Base-by-base conservation (phyloP, 768 basidiomycete genomes). In the Naematelia encephala region DNA sequence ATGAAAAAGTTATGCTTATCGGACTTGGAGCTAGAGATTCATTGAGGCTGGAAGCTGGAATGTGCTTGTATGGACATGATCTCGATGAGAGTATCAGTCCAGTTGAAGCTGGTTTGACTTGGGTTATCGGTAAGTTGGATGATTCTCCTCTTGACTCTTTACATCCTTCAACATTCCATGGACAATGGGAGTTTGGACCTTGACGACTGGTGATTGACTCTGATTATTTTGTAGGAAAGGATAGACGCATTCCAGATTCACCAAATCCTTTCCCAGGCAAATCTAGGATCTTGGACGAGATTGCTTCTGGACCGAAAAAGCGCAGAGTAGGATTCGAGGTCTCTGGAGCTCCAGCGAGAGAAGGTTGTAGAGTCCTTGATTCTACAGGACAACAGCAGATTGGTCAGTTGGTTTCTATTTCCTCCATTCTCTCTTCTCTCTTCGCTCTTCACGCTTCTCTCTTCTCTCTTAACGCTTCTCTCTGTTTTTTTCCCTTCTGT, bases 21-120 rank as follows among this genome's bases (percentile, higher is more conserved):
- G 94, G 96, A 13, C 84, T 99, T 3, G 94, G 90, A 25, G 90
- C 93, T 2, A 83, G 96, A 34, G 96, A 98, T 74, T 90, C 88
- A 62, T 80, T 99, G n/a, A 84, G 94, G 22, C 80, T 98, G 43
- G 96, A 98, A 78, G 94, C 94, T 0, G 94, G 94, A 11, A 87
- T 98, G 86, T 98, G 94, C 77, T 80, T 99, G 28, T 96, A 98
- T 72, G 96, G 96, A 0, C 86, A 90, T 66, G 94, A 98, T 69
- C 80, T 98, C 14, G 88, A 93, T 74, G 93, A 98, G 77, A 80
- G 80, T 45, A 90, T 87, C 1, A 85, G 85, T 0, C 90, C 91
- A 0, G 85, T 96, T 2, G 94, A 98, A 78, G 96, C 91, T 2
- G 93, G 88, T 10, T 80, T 99, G 47, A 82, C 83, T 0, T 98